Base-by-base conservation (phyloP, 129 eudicot genomes). In the Flaveria sonorensis region DNA sequence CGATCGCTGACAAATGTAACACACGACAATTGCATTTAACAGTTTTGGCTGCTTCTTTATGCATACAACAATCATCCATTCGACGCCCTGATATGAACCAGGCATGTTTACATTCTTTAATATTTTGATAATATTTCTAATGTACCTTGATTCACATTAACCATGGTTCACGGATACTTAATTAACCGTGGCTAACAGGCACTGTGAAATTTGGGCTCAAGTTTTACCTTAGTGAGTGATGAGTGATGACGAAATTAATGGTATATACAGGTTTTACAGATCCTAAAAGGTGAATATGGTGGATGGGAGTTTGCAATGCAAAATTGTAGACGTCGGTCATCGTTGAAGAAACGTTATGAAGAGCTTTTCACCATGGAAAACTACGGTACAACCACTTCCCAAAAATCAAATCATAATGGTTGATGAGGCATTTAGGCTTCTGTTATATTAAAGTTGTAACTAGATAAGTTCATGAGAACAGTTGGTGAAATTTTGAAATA, bases 21-120 rank as follows among this genome's bases (percentile, higher is more conserved):
- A 21, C 79, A 3, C 82, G 75, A 39, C 87, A 94, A 74, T 79
- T 94, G 93, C 92, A 90, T 68, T 87, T 89, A 62, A 80, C 79
- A 86, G 85, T 87, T 51, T 86, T 94, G 85, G 88, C 96, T 32
- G 97, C 98, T 42, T 89, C 88, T 28, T 64, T 90, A 59, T 90
- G 98, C 50, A 83, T 90, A 56, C 97, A 93, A 81, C 89, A 83
- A 50, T 93, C 97, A 65, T 87, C 98, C 16, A 88, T 90, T 63
- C 84, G 91, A 63, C 92, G 97, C 36, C 97, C 98, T 48, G 81
- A 79, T 55, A 90, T 93, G 96, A 88, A 88, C 70, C 92, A 93
- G 94, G 96, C 65, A 84, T 23, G 79, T 86, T 42, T 21, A 69
- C 28, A 16, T 40, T 39, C 46, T 61, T 70, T 59, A 10, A n/a